phyloP scores from a whole-genome alignment of 345 rosid species.

The Barbarea vulgaris region DNA sequence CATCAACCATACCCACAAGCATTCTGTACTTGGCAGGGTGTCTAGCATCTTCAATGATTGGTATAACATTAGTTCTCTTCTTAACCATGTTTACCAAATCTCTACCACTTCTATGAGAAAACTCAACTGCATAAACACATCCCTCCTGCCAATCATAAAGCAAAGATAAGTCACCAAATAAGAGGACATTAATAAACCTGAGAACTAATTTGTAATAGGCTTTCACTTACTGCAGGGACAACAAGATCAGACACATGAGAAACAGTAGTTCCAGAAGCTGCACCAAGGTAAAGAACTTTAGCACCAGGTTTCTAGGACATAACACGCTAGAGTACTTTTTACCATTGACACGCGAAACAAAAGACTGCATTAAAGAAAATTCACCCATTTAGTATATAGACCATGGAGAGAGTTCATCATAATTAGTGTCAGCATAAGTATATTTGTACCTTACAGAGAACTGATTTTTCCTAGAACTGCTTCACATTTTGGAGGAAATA shows the following conservation, averaged over 20 bases:
- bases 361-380: slow-evolving; percentile 28
- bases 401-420: not conserved
- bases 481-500: slow-evolving; percentile 75
- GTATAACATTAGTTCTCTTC: slow-evolving; percentile 90
- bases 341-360: slow-evolving; percentile 38
- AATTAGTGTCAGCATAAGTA: slow-evolving; percentile 17
- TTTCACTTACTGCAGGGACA: slow-evolving; percentile 81
- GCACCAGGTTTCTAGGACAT: slow-evolving; percentile 87
- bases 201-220: not conserved
- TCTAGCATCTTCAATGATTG: slow-evolving; percentile 98
- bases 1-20: slow-evolving; percentile 99
- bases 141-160: slow-evolving; percentile 53
- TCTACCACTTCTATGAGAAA: slow-evolving; percentile 96
- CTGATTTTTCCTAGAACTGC: slow-evolving; percentile 83
- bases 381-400: not conserved
- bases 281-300: slow-evolving; percentile 93
- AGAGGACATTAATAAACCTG: not conserved
- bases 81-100: slow-evolving; percentile 99
- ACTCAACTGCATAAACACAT: slow-evolving; percentile 93
- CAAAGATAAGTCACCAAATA: not conserved
- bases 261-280: slow-evolving; percentile 99
- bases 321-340: slow-evolving; percentile 38
- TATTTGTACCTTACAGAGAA: slow-evolving; percentile 76
- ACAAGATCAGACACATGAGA: slow-evolving; percentile 96
- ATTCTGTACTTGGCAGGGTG: slow-evolving; percentile 97